Percentiles rank a stretch among this genome's conserved stretches.
Evolutionary conservation across 768 basidiomycete genomes (phyloP).

Genomic region (Hericium coralloides): DNA sequence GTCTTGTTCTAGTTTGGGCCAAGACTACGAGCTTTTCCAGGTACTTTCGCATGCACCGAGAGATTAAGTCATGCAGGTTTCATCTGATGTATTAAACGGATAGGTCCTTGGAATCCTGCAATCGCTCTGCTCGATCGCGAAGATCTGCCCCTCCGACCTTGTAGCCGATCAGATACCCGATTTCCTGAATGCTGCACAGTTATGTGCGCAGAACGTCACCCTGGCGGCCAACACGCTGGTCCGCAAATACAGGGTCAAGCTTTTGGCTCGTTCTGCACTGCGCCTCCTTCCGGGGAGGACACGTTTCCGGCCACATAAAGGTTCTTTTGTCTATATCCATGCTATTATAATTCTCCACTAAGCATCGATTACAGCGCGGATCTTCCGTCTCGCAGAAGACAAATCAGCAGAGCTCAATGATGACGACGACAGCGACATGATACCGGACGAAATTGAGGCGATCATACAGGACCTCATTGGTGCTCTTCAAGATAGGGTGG

Average conservation of each 20-base stretch:
- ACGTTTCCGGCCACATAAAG: constrained; percentile 30
- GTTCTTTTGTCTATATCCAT: constrained; percentile 21
- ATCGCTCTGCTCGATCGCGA: constrained; percentile 61
- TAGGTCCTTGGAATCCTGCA: constrained; percentile 65
- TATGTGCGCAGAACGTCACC: constrained; percentile 30
- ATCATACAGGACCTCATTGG: constrained; percentile 66
- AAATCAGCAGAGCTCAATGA: background rate
- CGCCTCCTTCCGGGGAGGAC: constrained; percentile 47
- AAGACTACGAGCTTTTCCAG: constrained; percentile 9
- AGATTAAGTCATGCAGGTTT: background rate
- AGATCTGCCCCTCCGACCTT: constrained; percentile 49
- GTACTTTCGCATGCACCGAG: background rate
- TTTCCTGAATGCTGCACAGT: constrained; percentile 37
- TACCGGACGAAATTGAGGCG: constrained; percentile 72
- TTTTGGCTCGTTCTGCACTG: constrained; percentile 55
- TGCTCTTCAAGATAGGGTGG: constrained; percentile 74
- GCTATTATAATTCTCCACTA: background rate
- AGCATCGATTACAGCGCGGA: background rate
- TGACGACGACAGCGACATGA: constrained; percentile 10
- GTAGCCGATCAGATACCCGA: constrained; percentile 33
- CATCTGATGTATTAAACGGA: background rate
- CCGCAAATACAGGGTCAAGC: constrained; percentile 60
- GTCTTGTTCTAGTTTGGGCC: background rate
- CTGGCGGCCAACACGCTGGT: constrained; percentile 54
- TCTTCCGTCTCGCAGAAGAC: background rate